Evolutionary conservation across 1,139 yeast genomes (phyloP).

Genomic region (Kurtzmaniella quercitrusa): DNA sequence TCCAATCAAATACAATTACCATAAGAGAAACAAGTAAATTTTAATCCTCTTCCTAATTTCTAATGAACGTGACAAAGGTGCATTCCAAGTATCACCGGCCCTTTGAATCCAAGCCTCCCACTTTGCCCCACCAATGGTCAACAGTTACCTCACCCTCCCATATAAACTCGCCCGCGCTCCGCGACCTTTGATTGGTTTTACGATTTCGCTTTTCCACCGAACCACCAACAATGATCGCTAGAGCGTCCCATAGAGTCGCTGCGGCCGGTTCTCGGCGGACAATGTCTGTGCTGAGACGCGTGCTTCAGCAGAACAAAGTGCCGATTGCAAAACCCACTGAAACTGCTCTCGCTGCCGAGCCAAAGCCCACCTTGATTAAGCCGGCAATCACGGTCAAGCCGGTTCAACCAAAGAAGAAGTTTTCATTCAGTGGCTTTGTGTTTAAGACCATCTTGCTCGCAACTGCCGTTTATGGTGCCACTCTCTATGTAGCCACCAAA

Average conservation of each 20-base stretch:
- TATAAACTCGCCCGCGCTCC: not conserved
- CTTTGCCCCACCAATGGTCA: not conserved
- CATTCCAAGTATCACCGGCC: too few species aligned
- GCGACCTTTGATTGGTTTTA: slow-evolving; percentile 1
- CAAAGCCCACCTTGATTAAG: not conserved
- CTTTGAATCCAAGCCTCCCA: too few species aligned
- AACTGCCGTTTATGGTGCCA: slow-evolving; percentile 34
- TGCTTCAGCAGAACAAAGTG: not conserved
- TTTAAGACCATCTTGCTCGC: slow-evolving; percentile 29
- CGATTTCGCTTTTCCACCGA: not conserved
- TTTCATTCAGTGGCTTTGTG: slow-evolving; percentile 30
- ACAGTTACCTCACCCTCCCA: not conserved
- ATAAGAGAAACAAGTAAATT: too few species aligned
- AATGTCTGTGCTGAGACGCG: not conserved
- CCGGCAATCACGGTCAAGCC: slow-evolving; percentile 4
- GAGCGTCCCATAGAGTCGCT: not conserved
- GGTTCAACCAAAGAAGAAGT: slow-evolving; percentile 20
- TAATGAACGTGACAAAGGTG: too few species aligned
- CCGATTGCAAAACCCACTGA: not conserved
- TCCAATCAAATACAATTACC: too few species aligned
- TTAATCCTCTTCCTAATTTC: too few species aligned
- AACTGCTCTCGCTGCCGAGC: not conserved
- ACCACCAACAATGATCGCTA: slow-evolving; percentile 4
- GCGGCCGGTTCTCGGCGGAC: not conserved
- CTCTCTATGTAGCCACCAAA: slow-evolving; percentile 42